Evolutionary conservation across 2,329 filamentous ascomycete species (phyloP).

Genomic region (Alternaria infectoria): DNA sequence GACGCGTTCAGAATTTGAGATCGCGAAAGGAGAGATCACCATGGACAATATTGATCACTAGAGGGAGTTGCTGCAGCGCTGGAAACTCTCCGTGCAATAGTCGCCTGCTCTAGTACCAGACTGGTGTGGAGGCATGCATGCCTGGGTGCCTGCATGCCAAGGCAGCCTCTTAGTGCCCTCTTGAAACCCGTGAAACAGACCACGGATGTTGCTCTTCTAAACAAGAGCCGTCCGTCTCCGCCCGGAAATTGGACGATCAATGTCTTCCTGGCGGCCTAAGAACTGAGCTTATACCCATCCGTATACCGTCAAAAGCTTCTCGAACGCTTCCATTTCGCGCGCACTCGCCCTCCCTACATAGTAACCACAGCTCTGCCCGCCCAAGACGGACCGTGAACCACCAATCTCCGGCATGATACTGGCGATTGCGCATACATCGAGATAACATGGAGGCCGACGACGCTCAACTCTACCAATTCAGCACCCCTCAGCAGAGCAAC

Average conservation of each 20-base stretch:
- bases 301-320: conserved; percentile 46
- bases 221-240: conserved; percentile 48
- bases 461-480: conserved; percentile 44
- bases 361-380: conserved; percentile 32
- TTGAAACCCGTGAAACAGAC: conserved; percentile 28
- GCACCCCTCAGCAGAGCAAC: conserved; percentile 43
- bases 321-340: conserved; percentile 42
- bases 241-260: conserved; percentile 50
- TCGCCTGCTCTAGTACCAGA: conserved; percentile 37
- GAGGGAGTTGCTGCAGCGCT: conserved; percentile 22
- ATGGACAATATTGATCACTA: conserved; percentile 1
- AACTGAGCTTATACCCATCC: conserved; percentile 40
- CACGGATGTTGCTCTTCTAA: conserved; percentile 36
- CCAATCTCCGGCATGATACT: conserved; percentile 47
- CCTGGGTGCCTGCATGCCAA: conserved; percentile 46
- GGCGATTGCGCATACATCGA: conserved; percentile 34
- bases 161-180: conserved; percentile 32
- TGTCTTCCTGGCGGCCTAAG: conserved; percentile 48
- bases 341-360: conserved; percentile 34
- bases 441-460: conserved; percentile 49
- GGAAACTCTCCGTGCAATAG: conserved; percentile 37
- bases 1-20: conserved; percentile 5
- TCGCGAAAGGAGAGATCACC: neutral
- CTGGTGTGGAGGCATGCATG: conserved; percentile 28
- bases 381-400: conserved; percentile 39